Evolutionary conservation across 768 basidiomycete genomes (phyloP).

Genomic region (Leccinum barrowsii): DNA sequence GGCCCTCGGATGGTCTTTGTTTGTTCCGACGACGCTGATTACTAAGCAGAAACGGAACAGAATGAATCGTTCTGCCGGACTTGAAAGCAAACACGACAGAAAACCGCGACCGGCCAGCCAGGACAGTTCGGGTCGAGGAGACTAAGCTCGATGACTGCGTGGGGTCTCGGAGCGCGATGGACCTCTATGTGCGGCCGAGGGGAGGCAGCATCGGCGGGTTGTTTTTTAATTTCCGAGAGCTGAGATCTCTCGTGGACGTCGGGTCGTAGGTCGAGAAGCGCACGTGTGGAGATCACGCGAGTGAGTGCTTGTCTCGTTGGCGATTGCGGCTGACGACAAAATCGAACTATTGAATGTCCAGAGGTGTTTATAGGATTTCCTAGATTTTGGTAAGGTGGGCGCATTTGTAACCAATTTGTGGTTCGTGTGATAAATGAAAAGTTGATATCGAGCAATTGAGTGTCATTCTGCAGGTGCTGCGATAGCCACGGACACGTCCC

Average conservation of each 20-base stretch:
- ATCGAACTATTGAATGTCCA: neutral
- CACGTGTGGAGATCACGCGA: slow-evolving; percentile 5
- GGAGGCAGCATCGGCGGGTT: slow-evolving; percentile 10
- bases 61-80: neutral
- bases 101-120: neutral
- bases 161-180: neutral
- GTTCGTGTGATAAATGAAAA: slow-evolving; percentile 28
- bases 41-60: slow-evolving; percentile 16
- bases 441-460: slow-evolving; percentile 13
- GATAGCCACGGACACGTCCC: slow-evolving; percentile 20
- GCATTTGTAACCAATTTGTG: slow-evolving; percentile 14
- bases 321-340: neutral
- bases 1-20: neutral
- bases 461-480: slow-evolving; percentile 13
- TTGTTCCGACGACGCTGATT: neutral
- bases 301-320: neutral
- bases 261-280: slow-evolving; percentile 7
- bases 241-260: neutral
- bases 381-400: slow-evolving; percentile 20
- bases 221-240: slow-evolving; percentile 26
- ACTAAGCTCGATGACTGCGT: neutral
- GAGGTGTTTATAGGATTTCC: neutral
- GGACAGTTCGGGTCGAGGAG: neutral
- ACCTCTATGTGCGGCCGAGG: neutral
- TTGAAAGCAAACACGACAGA: neutral